Percentiles rank a stretch among this genome's conserved stretches.
Conservation (phyloP, 306 rosid species). For the Citrullus mucosospermus region DNA sequence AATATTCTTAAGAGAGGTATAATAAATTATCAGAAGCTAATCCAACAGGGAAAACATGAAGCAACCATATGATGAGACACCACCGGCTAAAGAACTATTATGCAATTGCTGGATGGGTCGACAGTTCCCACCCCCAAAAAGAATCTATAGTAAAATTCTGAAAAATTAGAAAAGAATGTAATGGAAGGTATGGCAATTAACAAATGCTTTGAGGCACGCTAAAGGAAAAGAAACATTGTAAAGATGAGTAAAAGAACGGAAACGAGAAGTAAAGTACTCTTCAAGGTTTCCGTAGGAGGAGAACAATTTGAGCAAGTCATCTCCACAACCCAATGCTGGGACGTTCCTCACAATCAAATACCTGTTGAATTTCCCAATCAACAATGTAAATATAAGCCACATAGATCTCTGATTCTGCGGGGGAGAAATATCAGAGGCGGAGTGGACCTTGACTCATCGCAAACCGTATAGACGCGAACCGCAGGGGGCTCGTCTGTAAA, state of each 20-base stretch:
- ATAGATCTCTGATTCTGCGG: neutral
- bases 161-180: neutral
- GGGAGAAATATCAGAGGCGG: neutral
- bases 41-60: neutral
- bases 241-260: neutral
- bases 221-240: neutral
- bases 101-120: neutral
- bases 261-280: slow-evolving; percentile 31
- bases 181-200: neutral
- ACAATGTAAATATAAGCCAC: neutral
- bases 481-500: slow-evolving; percentile 55
- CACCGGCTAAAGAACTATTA: neutral
- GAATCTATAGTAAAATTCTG: neutral
- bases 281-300: slow-evolving; percentile 70
- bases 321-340: slow-evolving; percentile 80
- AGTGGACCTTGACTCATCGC: slow-evolving; percentile 68
- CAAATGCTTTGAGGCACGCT: too few relatives aligned
- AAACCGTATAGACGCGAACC: slow-evolving; percentile 71
- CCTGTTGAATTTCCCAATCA: slow-evolving; percentile 17
- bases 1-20: neutral
- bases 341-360: slow-evolving; percentile 73
- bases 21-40: neutral
- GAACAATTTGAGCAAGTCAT: slow-evolving; percentile 53
- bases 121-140: too few relatives aligned
- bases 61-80: neutral